Conservation (phyloP, 306 rosid genomes). For the Malus domestica region DNA sequence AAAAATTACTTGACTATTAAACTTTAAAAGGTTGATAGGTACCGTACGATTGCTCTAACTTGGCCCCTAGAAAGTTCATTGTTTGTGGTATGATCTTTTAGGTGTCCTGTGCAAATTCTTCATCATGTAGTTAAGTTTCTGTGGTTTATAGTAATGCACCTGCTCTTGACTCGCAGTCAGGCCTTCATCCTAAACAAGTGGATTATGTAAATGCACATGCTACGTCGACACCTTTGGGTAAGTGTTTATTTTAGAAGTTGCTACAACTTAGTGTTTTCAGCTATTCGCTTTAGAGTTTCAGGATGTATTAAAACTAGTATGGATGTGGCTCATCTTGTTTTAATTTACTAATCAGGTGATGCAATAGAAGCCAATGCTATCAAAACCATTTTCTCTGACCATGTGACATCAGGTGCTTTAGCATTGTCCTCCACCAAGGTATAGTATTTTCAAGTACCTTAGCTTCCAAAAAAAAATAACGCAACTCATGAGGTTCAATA, state of each 20-base stretch:
- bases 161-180: slow-evolving; percentile 51
- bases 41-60: neutral
- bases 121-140: neutral
- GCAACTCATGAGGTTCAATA: neutral
- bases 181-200: slow-evolving; percentile 66
- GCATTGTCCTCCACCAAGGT: slow-evolving; percentile 95
- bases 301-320: slow-evolving; percentile 6
- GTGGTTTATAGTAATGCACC: neutral
- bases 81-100: neutral
- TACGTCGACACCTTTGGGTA: slow-evolving; percentile 81
- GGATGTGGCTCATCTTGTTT: slow-evolving; percentile 2
- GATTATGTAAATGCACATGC: slow-evolving; percentile 92
- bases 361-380: slow-evolving; percentile 82
- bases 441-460: neutral
- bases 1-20: too few relatives aligned
- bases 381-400: slow-evolving; percentile 51
- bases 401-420: slow-evolving; percentile 54
- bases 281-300: neutral
- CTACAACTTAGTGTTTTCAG: slow-evolving; percentile 13
- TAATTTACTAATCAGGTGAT: slow-evolving; percentile 49
- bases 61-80: neutral
- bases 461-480: neutral
- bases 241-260: slow-evolving; percentile 23
- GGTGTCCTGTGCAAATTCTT: neutral
- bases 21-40: too few relatives aligned